phyloP scores from a whole-genome alignment of 2,329 filamentous ascomycete genomes.

The Alternaria sp. region DNA sequence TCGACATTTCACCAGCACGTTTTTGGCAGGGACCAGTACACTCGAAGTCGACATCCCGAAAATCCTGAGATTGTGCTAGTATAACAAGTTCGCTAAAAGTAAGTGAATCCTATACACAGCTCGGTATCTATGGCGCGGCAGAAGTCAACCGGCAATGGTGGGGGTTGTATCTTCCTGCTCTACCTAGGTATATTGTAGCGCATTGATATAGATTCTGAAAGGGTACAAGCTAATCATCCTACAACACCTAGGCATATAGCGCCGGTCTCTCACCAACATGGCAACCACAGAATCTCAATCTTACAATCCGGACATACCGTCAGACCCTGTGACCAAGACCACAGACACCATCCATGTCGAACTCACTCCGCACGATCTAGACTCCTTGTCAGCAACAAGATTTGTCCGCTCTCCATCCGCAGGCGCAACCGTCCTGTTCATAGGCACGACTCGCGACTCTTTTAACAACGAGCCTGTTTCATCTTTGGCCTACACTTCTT shows the following conservation, averaged over 20 bases:
- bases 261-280: constrained; percentile 15
- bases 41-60: neutral
- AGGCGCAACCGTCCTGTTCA: constrained; percentile 45
- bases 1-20: constrained; percentile 12
- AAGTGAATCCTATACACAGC: neutral
- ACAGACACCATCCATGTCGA: constrained; percentile 67
- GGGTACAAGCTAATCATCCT: neutral
- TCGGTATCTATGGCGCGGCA: neutral
- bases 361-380: constrained; percentile 70
- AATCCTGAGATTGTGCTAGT: neutral
- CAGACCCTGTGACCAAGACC: constrained; percentile 36
- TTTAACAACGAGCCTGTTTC: constrained; percentile 76
- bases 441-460: constrained; percentile 77
- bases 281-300: constrained; percentile 37
- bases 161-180: neutral
- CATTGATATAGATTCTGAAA: neutral
- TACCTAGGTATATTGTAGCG: neutral
- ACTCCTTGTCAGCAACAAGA: constrained; percentile 66
- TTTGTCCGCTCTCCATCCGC: constrained; percentile 66
- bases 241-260: neutral
- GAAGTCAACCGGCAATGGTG: neutral
- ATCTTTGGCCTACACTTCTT: constrained; percentile 78
- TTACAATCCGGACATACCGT: constrained; percentile 41
- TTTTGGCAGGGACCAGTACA: neutral
- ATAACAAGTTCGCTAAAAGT: neutral